A percentile compares a stretch with the other conserved stretches of the same genome.
Conservation (phyloP, 345 rosid species). For the Luvunga scandens region DNA sequence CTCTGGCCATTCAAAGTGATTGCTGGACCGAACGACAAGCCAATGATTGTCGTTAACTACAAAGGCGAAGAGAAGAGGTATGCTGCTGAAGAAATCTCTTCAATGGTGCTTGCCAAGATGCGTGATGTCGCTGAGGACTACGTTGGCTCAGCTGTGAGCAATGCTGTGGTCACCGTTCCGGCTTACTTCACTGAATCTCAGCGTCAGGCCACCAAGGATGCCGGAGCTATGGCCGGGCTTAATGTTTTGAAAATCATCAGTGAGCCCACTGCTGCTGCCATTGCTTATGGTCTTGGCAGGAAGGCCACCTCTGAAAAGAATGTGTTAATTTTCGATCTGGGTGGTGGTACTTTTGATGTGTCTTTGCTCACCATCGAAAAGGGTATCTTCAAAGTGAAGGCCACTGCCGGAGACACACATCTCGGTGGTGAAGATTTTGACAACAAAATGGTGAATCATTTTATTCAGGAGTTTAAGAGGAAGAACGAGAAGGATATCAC, state of each 20-base stretch:
- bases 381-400: conserved; percentile 49
- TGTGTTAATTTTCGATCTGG: conserved; percentile 44
- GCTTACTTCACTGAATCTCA: conserved; percentile 49
- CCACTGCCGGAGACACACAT: conserved; percentile 48
- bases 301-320: conserved; percentile 41
- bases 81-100: conserved; percentile 64
- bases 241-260: conserved; percentile 37
- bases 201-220: conserved; percentile 48
- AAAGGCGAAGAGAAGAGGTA: conserved; percentile 51
- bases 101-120: conserved; percentile 67
- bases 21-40: conserved; percentile 53
- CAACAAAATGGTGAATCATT: conserved; percentile 41
- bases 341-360: conserved; percentile 62
- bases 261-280: conserved; percentile 51
- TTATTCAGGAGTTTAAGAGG: conserved; percentile 40
- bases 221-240: conserved; percentile 37
- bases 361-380: conserved; percentile 46
- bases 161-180: conserved; percentile 47
- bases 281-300: conserved; percentile 53
- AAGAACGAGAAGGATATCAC: conserved; percentile 44
- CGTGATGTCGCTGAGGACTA: conserved; percentile 64
- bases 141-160: conserved; percentile 34
- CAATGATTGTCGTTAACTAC: conserved; percentile 49
- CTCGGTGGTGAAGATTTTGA: conserved; percentile 48
- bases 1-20: conserved; percentile 60